Evolutionary conservation across 208 protist genomes (phyloP).

Genomic region (Wallacemonas sp.): DNA sequence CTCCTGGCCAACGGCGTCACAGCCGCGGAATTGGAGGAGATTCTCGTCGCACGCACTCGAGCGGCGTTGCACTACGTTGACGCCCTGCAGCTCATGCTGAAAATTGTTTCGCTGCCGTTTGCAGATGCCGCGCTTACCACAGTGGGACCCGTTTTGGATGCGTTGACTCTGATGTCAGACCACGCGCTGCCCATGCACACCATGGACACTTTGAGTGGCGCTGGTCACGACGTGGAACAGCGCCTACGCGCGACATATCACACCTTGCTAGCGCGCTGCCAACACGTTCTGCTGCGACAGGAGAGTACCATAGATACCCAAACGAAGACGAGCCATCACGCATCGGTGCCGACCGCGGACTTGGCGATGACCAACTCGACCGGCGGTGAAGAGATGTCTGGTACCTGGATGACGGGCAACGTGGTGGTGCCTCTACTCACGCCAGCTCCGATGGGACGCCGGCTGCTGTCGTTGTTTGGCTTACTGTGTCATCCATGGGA

Average conservation of each 20-base stretch:
- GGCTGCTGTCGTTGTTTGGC: slow-evolving; percentile 60
- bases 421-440: slow-evolving; percentile 28
- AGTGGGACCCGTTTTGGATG: slow-evolving; percentile 9
- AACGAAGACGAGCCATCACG: too few relatives aligned
- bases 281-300: slow-evolving; percentile 30
- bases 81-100: slow-evolving; percentile 49
- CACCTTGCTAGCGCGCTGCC: slow-evolving; percentile 42
- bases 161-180: background rate
- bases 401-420: too few relatives aligned
- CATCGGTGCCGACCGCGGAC: too few relatives aligned
- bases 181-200: slow-evolving; percentile 38
- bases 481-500: slow-evolving; percentile 88
- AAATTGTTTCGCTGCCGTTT: slow-evolving; percentile 19
- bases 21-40: slow-evolving; percentile 51
- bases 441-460: slow-evolving; percentile 38
- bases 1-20: slow-evolving; percentile 60
- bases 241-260: slow-evolving; percentile 71
- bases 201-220: slow-evolving; percentile 59
- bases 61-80: slow-evolving; percentile 60
- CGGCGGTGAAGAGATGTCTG: too few relatives aligned
- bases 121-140: slow-evolving; percentile 14
- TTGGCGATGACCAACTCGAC: background rate
- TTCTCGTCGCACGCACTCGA: slow-evolving; percentile 57
- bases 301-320: slow-evolving; percentile 21
- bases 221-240: slow-evolving; percentile 67